phyloP scores from a whole-genome alignment of 495 filamentous ascomycete genomes.

The Xylaria scruposa region DNA sequence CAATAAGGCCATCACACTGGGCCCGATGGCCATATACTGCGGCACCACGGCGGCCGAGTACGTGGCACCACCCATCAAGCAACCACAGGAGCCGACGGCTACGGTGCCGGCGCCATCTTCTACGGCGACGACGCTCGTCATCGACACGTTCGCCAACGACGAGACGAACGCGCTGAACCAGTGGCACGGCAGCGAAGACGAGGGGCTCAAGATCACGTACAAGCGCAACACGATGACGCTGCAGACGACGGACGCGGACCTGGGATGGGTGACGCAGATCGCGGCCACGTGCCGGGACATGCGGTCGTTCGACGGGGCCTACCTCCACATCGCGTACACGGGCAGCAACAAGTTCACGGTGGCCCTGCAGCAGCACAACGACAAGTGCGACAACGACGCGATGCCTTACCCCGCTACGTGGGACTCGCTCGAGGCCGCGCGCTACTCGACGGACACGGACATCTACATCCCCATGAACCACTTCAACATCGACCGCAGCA shows the following conservation, averaged over 20 bases:
- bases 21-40: constrained; percentile 67
- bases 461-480: constrained; percentile 80
- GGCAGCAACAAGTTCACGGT: constrained; percentile 73
- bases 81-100: constrained; percentile 46
- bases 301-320: constrained; percentile 59
- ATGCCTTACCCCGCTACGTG: constrained; percentile 76
- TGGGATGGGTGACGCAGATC: constrained; percentile 73
- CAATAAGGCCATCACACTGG: constrained; percentile 57
- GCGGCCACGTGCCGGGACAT: constrained; percentile 66
- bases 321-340: constrained; percentile 74
- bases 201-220: constrained; percentile 61
- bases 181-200: constrained; percentile 72
- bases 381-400: constrained; percentile 61
- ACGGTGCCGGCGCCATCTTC: constrained; percentile 59
- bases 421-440: constrained; percentile 72
- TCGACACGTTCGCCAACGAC: constrained; percentile 67
- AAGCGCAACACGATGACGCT: constrained; percentile 61
- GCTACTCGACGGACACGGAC: constrained; percentile 65
- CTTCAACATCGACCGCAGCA: constrained; percentile 68
- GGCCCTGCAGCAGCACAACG: constrained; percentile 76
- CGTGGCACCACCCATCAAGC: constrained; percentile 48
- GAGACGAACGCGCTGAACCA: constrained; percentile 68
- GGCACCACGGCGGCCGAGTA: constrained; percentile 59
- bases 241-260: constrained; percentile 69
- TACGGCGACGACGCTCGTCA: constrained; percentile 60